Conservation (phyloP, 179 eudicot genomes). For the Silene noctiflora region DNA sequence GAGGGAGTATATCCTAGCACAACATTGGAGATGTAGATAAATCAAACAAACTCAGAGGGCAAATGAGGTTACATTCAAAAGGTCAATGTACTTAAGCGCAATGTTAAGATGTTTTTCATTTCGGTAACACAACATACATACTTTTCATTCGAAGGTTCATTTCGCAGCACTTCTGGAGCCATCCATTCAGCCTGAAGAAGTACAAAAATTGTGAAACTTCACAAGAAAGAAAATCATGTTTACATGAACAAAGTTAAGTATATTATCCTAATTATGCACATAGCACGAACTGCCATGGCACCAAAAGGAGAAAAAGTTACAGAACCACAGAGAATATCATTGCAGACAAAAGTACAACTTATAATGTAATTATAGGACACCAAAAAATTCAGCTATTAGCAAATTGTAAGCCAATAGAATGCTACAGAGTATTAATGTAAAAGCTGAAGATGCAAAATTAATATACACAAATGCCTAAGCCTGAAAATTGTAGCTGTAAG, state of each 20-base stretch:
- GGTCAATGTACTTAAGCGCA: neutral
- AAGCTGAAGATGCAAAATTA: too few relatives aligned
- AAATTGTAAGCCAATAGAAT: too few relatives aligned
- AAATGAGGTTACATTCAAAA: neutral
- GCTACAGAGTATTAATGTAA: too few relatives aligned
- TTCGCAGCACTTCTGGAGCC: slow-evolving; percentile 85
- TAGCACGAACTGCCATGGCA: neutral
- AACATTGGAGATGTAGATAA: neutral
- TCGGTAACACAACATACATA: slow-evolving; percentile 30
- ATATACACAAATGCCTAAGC: too few relatives aligned
- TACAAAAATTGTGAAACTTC: neutral
- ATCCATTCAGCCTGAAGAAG: slow-evolving; percentile 79
- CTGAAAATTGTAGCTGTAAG: too few relatives aligned
- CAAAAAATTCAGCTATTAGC: too few relatives aligned
- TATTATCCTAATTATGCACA: neutral
- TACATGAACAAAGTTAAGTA: neutral
- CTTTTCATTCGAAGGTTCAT: slow-evolving; percentile 82
- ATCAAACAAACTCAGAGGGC: neutral
- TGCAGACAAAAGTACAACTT: neutral
- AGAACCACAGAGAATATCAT: neutral
- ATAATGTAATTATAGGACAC: too few relatives aligned
- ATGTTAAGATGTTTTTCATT: neutral
- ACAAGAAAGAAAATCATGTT: neutral
- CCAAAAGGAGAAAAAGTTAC: neutral
- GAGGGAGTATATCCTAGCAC: slow-evolving; percentile 1